These are phyloP conservation scores for Dichotomocladium elegans DNA, from an alignment of 371 early-diverging fungal species.

Conservation along the genomic window DNA sequence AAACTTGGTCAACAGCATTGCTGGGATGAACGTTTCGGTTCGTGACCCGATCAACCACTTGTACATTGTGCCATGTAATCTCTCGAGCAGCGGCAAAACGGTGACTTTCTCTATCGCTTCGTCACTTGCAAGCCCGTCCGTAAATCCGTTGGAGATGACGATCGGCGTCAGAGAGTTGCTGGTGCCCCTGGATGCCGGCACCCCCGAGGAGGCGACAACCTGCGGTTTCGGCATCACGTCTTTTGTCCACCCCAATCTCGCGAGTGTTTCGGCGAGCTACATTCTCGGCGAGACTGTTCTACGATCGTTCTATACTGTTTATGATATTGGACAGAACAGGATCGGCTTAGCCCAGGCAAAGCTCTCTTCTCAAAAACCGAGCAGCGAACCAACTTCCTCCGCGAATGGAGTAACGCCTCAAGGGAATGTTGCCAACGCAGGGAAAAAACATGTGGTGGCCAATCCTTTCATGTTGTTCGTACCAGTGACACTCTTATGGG, in stretches of 20 bases:
- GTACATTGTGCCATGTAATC: constrained; percentile 18
- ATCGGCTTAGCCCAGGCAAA: constrained; percentile 40
- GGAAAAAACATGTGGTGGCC: too few species aligned
- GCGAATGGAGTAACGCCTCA: too few species aligned
- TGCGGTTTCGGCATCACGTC: too few species aligned
- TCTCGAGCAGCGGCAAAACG: background rate
- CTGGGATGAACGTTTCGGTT: background rate
- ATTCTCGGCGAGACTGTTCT: constrained; percentile 39
- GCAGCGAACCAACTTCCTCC: too few species aligned
- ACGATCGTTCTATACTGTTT: constrained; percentile 37
- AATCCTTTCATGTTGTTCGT: too few species aligned
- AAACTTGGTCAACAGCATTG: constrained; percentile 13
- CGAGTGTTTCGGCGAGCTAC: too few species aligned
- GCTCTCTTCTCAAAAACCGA: too few species aligned
- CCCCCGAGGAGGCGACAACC: constrained; percentile 5
- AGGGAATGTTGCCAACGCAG: too few species aligned
- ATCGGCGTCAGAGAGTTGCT: constrained; percentile 34
- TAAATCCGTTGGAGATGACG: constrained; percentile 17
- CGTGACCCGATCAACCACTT: constrained; percentile 1
- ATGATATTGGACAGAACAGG: constrained; percentile 36
- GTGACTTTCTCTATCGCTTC: background rate
- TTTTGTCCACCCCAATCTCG: too few species aligned
- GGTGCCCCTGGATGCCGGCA: constrained; percentile 27
- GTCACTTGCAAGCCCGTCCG: background rate
- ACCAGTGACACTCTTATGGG: too few species aligned